phyloP scores from a whole-genome alignment of 169 alveolate genomes.

The Blepharisma undulans region DNA sequence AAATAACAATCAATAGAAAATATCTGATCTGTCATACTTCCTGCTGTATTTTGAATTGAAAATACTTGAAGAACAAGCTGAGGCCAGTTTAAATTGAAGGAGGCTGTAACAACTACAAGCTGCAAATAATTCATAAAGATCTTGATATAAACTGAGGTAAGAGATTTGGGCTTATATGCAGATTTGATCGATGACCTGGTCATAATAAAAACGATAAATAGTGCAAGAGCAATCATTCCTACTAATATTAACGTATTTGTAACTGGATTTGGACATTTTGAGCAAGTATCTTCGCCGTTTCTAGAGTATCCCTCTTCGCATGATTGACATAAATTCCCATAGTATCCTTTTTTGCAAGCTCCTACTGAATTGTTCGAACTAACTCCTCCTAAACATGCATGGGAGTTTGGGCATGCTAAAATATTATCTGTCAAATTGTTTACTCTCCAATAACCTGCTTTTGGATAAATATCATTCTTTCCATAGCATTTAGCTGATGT shows the following conservation, averaged over 20 bases:
- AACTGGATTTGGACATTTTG: slow-evolving; percentile 7
- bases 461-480: neutral
- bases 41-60: neutral
- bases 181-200: neutral
- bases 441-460: slow-evolving; percentile 30
- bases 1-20: slow-evolving; percentile 34
- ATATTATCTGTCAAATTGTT: neutral
- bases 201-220: neutral
- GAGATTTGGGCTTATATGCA: slow-evolving; percentile 16
- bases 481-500: slow-evolving; percentile 32
- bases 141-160: slow-evolving; percentile 19
- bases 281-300: neutral
- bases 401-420: slow-evolving; percentile 6
- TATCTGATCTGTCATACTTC: neutral
- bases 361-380: neutral
- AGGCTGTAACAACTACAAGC: neutral
- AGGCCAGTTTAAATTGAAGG: slow-evolving; percentile 29
- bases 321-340: slow-evolving; percentile 18
- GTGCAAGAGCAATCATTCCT: neutral
- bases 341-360: neutral
- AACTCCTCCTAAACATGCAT: slow-evolving; percentile 25
- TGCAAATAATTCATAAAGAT: slow-evolving; percentile 29
- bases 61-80: neutral
- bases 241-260: neutral
- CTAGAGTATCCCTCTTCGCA: slow-evolving; percentile 20